phyloP scores from a whole-genome alignment of 1,284 basidiomycete genomes.

The Ustilago nuda region DNA sequence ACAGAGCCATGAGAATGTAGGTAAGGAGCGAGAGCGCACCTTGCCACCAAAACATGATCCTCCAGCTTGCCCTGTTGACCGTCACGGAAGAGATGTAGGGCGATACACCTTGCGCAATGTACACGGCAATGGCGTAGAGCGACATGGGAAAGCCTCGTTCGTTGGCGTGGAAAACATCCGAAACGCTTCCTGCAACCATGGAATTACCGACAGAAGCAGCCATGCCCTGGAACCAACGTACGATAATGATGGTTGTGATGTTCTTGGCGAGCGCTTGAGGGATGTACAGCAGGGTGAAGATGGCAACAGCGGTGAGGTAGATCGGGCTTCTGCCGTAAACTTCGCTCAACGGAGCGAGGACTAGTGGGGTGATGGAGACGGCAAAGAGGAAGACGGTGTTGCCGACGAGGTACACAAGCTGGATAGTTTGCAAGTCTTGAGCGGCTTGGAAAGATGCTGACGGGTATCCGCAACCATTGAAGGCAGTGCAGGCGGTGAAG shows the following conservation, averaged over 20 bases:
- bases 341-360: constrained; percentile 58
- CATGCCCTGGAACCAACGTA: constrained; percentile 68
- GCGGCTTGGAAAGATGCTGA: constrained; percentile 29
- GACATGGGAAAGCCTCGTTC: constrained; percentile 70
- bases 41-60: constrained; percentile 63
- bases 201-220: constrained; percentile 67
- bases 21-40: constrained; percentile 34
- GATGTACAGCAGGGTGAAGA: constrained; percentile 58
- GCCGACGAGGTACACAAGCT: constrained; percentile 48
- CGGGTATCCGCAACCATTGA: constrained; percentile 56
- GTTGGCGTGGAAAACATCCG: constrained; percentile 67
- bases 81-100: constrained; percentile 62
- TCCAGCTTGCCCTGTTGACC: constrained; percentile 57
- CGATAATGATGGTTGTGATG: constrained; percentile 61
- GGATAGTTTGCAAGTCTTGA: constrained; percentile 29
- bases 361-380: constrained; percentile 54
- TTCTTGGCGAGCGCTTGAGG: constrained; percentile 62
- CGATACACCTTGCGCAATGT: constrained; percentile 65
- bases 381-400: constrained; percentile 51
- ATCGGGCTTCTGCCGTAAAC: constrained; percentile 54
- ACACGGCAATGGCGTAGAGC: constrained; percentile 70
- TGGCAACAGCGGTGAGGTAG: constrained; percentile 36
- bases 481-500: constrained; percentile 57
- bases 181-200: constrained; percentile 65
- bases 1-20: constrained; percentile 50